A percentile compares a stretch with the other conserved stretches of the same genome.
Conservation (phyloP, 495 filamentous ascomycete species). For the Astrothelium macrocarpum region DNA sequence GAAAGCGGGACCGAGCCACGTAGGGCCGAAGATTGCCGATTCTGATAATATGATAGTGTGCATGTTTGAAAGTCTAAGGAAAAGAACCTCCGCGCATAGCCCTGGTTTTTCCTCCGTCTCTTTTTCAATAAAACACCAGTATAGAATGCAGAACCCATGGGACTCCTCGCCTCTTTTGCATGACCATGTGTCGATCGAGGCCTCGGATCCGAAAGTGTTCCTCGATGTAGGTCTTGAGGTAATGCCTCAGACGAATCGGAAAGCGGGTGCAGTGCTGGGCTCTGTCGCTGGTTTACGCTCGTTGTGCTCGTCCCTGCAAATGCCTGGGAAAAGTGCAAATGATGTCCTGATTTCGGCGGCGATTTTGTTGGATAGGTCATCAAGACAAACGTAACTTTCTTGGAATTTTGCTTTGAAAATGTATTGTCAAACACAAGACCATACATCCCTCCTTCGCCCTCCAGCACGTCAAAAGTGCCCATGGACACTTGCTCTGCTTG, state of each 20-base stretch:
- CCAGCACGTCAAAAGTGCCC: constrained; percentile 71
- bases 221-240: constrained; percentile 15
- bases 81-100: constrained; percentile 87
- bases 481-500: constrained; percentile 93
- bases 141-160: constrained; percentile 45
- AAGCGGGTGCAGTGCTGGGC: constrained; percentile 23
- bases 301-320: constrained; percentile 38
- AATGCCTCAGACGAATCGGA: constrained; percentile 30
- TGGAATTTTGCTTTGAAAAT: constrained; percentile 90
- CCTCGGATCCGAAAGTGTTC: constrained; percentile 17
- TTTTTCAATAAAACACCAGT: constrained; percentile 80
- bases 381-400: constrained; percentile 87
- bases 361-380: constrained; percentile 81
- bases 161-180: constrained; percentile 11
- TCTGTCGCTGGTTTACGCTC: constrained; percentile 37
- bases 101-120: constrained; percentile 83
- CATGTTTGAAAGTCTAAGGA: constrained; percentile 85
- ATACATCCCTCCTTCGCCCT: constrained; percentile 78
- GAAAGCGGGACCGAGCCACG: constrained; percentile 87
- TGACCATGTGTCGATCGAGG: constrained; percentile 23
- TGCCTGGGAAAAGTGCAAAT: constrained; percentile 49
- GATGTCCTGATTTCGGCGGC: constrained; percentile 68
- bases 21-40: constrained; percentile 78
- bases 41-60: constrained; percentile 91
- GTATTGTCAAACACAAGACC: constrained; percentile 97